Conservation (phyloP, 208 protist species). For the Acanthamoeba sp. region DNA sequence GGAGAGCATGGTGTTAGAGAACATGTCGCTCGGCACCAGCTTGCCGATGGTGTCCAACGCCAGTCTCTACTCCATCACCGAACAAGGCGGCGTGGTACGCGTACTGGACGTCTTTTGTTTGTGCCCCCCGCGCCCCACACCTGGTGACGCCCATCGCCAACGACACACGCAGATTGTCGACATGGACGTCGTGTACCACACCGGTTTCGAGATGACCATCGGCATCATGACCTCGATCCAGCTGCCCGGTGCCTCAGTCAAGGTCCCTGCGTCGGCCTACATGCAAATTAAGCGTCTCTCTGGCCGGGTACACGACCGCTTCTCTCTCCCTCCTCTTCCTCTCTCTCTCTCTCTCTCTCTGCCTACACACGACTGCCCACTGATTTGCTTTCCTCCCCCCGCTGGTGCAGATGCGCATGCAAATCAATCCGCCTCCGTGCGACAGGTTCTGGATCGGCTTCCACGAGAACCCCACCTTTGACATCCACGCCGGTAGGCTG, state of each 20-base stretch:
- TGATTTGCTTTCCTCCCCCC: background rate
- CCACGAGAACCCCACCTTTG: slow-evolving; percentile 39
- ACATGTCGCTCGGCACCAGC: slow-evolving; percentile 47
- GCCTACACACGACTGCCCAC: background rate
- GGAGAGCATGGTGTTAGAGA: slow-evolving; percentile 63
- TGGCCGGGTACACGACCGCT: background rate
- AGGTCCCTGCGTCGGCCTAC: slow-evolving; percentile 44
- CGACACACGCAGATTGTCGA: slow-evolving; percentile 22
- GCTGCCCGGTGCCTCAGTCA: slow-evolving; percentile 45
- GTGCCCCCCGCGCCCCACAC: too few relatives aligned
- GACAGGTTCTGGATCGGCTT: slow-evolving; percentile 70
- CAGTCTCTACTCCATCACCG: slow-evolving; percentile 58
- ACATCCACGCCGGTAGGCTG: slow-evolving; percentile 28
- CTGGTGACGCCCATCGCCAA: background rate
- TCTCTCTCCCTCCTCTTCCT: background rate
- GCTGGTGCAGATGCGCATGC: slow-evolving; percentile 7
- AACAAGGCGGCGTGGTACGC: slow-evolving; percentile 42
- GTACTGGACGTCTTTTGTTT: too few relatives aligned
- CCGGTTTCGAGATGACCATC: slow-evolving; percentile 64
- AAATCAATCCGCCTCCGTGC: slow-evolving; percentile 62
- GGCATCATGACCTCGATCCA: slow-evolving; percentile 47
- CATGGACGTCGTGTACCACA: slow-evolving; percentile 63
- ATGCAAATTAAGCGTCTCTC: slow-evolving; percentile 58
- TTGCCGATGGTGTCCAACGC: slow-evolving; percentile 43
- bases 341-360: background rate